Evolutionary conservation across 2,329 filamentous ascomycete genomes (phyloP).

Genomic region (Tolypocladium tropicale): DNA sequence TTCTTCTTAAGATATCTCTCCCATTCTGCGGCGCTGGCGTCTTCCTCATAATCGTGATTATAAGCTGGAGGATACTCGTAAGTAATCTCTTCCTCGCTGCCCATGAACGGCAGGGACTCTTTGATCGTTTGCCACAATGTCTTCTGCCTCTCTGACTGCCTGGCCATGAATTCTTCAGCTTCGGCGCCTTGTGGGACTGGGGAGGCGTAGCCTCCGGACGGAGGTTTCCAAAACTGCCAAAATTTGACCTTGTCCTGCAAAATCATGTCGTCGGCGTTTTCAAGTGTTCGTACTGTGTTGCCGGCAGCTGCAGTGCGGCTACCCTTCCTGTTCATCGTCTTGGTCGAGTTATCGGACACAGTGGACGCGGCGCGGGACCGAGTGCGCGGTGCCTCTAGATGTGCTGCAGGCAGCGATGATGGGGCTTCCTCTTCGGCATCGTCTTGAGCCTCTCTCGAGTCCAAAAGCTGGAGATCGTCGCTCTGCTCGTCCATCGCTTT

Average conservation of each 20-base stretch:
- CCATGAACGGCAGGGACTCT: slow-evolving; percentile 36
- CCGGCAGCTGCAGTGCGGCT: slow-evolving; percentile 11
- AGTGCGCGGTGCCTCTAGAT: slow-evolving; percentile 21
- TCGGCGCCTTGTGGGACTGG: slow-evolving; percentile 49
- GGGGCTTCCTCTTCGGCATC: slow-evolving; percentile 7
- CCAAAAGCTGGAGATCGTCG: background rate
- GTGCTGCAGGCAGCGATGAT: slow-evolving; percentile 12
- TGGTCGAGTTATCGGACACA: slow-evolving; percentile 28
- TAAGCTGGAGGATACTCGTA: slow-evolving; percentile 53
- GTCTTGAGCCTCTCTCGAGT: background rate
- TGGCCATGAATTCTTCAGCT: slow-evolving; percentile 21
- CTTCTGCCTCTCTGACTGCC: slow-evolving; percentile 29
- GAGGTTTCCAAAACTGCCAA: slow-evolving; percentile 57
- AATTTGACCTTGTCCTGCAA: slow-evolving; percentile 35
- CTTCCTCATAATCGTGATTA: slow-evolving; percentile 45
- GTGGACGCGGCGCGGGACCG: slow-evolving; percentile 26
- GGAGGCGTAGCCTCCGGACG: slow-evolving; percentile 49
- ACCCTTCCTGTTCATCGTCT: slow-evolving; percentile 5
- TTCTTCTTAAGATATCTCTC: slow-evolving; percentile 70
- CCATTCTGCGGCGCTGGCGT: slow-evolving; percentile 63
- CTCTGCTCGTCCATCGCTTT: slow-evolving; percentile 7
- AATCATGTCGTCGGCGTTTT: slow-evolving; percentile 39
- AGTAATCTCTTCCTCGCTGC: slow-evolving; percentile 28
- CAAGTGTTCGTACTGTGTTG: slow-evolving; percentile 43
- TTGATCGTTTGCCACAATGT: slow-evolving; percentile 42